Evolutionary conservation across 305 asterid species (phyloP), one percentile per base, ranked within the genome.

Genomic region (Fraxinus dipetala): DNA sequence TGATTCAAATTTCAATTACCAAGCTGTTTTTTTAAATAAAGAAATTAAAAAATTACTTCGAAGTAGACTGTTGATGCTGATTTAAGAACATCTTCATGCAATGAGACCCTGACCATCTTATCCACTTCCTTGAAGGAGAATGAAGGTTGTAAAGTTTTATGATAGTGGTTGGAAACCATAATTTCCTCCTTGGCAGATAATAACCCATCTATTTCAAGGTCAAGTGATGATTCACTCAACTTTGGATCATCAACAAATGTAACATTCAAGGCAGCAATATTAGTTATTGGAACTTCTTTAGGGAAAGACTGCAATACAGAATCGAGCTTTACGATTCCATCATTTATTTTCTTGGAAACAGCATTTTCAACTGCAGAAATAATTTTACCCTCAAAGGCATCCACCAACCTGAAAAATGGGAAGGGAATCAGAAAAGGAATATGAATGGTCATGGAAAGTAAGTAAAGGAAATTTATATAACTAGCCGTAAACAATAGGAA

Each of bases 51-150:
- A 84, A 89, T 87, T 88, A 92, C 99, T 91, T 92, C 86, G 79
- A 91, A 96, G 91, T 91, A 93, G 69, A 90, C 96, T 8, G 85
- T 81, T 43, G 90, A 88, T 73, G 95, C 97, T 31, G 98, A 96
- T 35, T 83, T 83, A n/a, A 95, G 85, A 80, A 96, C 95, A 77
- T 88, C 87, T 86, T 93, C 97, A 79, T 92, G 93, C 88, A 94
- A 59, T 56, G 98, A 90, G 85, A 95, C 70, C 78, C 83, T 85
- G 63, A 91, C 88, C 98, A 96, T 96, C 88, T 86, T 90, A 88
- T 90, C 87, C 59, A 90, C 91, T 59, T 83, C 90, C 79, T 86
- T 73, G 86, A 89, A 87, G 78, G 90, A 83, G 70, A 45, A 14
- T 79, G 92, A 81, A 72, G 78, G 85, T 85, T 80, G 86, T 61